Percentiles rank a stretch among this genome's conserved stretches.
Evolutionary conservation across 1,284 basidiomycete species (phyloP).

Genomic region (Ceratobasidium papillatum): DNA sequence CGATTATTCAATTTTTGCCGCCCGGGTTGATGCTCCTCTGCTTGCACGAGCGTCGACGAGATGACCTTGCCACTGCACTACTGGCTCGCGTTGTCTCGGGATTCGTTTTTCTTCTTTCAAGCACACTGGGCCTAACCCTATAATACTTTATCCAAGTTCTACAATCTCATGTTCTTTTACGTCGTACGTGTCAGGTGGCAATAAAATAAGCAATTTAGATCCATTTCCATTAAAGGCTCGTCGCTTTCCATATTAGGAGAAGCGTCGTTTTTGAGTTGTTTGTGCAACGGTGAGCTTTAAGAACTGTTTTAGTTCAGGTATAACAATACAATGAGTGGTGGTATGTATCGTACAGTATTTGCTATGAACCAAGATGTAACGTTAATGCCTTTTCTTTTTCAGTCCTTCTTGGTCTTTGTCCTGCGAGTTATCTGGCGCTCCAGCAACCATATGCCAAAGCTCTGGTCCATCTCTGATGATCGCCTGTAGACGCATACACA

Average conservation of each 20-base stretch:
- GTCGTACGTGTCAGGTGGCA: no score
- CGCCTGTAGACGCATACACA: constrained; percentile 55
- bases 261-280: background rate
- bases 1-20: constrained; percentile 37
- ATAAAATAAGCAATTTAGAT: no score
- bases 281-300: no score
- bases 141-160: background rate
- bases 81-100: constrained; percentile 43
- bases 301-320: background rate
- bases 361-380: background rate
- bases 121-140: constrained; percentile 16
- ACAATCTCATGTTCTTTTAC: no score
- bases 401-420: background rate
- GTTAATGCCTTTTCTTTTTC: background rate
- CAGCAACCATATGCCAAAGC: constrained; percentile 63
- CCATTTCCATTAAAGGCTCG: background rate
- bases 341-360: background rate
- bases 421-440: constrained; percentile 17
- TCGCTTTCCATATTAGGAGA: background rate
- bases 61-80: constrained; percentile 46
- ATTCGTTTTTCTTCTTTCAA: constrained; percentile 29
- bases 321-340: constrained; percentile 8
- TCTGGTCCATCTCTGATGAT: constrained; percentile 69
- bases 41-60: constrained; percentile 43
- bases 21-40: constrained; percentile 35